Conservation (phyloP, 306 rosid genomes). For the Astragalus membranaceus region DNA sequence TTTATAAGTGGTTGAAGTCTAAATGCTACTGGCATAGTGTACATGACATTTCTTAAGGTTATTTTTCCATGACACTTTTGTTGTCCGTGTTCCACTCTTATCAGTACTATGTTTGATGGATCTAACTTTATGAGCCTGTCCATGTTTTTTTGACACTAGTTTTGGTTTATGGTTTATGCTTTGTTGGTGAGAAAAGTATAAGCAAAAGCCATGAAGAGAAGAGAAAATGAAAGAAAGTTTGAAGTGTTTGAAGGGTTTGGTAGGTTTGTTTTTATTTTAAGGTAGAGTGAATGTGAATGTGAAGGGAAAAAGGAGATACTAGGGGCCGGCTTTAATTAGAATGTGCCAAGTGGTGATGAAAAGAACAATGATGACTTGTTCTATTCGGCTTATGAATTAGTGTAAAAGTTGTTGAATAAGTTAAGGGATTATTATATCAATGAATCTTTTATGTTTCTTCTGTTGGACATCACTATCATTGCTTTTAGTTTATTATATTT, state of each 20-base stretch:
- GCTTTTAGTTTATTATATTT: not conserved
- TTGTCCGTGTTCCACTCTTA: slow-evolving; percentile 49
- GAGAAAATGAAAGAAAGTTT: slow-evolving; percentile 2
- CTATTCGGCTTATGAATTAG: slow-evolving; percentile 38
- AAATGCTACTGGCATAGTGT: slow-evolving; percentile 93
- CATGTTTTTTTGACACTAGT: slow-evolving; percentile 29
- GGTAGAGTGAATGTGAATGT: not conserved
- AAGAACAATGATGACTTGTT: slow-evolving; percentile 71
- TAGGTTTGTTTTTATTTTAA: not conserved
- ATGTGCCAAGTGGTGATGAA: slow-evolving; percentile 65
- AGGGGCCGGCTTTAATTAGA: slow-evolving; percentile 49
- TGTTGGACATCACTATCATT: slow-evolving; percentile 27
- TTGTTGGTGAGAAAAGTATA: too few species aligned
- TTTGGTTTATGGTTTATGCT: not conserved
- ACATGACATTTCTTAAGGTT: slow-evolving; percentile 72
- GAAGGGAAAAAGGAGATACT: not conserved
- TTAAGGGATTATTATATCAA: not conserved
- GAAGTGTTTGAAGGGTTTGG: slow-evolving; percentile 3
- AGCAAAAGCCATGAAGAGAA: not conserved
- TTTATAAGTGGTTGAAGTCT: slow-evolving; percentile 58
- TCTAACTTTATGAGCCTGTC: slow-evolving; percentile 78
- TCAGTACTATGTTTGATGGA: slow-evolving; percentile 58
- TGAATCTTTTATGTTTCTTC: not conserved
- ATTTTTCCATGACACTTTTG: slow-evolving; percentile 54
- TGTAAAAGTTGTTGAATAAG: not conserved